phyloP scores from a whole-genome alignment of 768 basidiomycete species.

The Tulasnella sp. region DNA sequence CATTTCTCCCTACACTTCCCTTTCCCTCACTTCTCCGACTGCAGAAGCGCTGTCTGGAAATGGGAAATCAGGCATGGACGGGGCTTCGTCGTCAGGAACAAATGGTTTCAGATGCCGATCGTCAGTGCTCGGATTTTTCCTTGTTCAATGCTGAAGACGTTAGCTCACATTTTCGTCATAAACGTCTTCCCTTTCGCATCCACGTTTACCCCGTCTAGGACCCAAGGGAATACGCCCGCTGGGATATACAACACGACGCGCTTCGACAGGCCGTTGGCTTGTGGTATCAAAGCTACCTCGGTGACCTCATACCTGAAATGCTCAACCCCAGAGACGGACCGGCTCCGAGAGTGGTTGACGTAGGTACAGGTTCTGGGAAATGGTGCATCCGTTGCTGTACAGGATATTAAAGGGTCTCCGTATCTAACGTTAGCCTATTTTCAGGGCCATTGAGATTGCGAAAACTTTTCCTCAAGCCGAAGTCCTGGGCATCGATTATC shows the following conservation, averaged over 20 bases:
- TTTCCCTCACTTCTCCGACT: not conserved
- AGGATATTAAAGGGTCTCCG: not conserved
- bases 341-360: not conserved
- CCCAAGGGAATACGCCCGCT: not conserved
- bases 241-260: not conserved
- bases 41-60: not conserved
- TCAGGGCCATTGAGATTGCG: constrained; percentile 21
- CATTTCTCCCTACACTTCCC: not conserved
- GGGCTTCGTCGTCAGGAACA: constrained; percentile 3
- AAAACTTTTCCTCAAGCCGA: constrained; percentile 6
- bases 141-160: not conserved
- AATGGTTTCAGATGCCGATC: constrained; percentile 5
- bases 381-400: not conserved
- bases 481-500: constrained; percentile 11
- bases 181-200: not conserved
- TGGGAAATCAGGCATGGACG: not conserved
- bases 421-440: not conserved
- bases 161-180: not conserved
- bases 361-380: not conserved
- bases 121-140: not conserved
- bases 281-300: not conserved
- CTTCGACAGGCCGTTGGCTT: not conserved
- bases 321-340: not conserved
- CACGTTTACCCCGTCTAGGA: not conserved
- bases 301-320: not conserved